Conservation (phyloP, 2,329 filamentous ascomycete genomes). For the Colletotrichum eleusines region DNA sequence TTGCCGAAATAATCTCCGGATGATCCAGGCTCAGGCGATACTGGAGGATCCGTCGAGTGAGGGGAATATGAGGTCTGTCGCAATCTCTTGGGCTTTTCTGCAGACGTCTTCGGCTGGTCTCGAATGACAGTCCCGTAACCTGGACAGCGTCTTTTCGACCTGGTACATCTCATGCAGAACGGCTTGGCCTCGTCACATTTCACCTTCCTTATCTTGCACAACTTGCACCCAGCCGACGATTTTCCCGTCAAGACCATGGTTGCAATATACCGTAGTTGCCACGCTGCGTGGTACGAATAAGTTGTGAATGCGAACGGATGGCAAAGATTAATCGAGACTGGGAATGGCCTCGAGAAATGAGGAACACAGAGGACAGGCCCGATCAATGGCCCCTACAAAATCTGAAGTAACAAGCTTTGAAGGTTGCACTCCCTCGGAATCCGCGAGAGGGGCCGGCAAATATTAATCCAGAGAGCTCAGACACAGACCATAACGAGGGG, state of each 20-base stretch:
- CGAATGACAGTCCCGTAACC: conserved; percentile 45
- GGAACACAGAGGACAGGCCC: neutral
- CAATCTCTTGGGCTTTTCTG: conserved; percentile 36
- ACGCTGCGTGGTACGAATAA: neutral
- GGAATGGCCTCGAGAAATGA: neutral
- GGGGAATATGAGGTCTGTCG: conserved; percentile 2
- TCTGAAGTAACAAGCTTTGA: conserved; percentile 28
- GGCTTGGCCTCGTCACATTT: conserved; percentile 70
- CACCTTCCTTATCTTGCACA: conserved; percentile 63
- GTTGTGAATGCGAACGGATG: neutral
- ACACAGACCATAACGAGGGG: conserved; percentile 26
- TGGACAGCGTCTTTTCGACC: conserved; percentile 46
- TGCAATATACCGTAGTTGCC: neutral
- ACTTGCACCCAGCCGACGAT: conserved; percentile 44
- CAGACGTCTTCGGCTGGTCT: conserved; percentile 43
- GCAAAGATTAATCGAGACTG: neutral
- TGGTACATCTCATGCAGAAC: conserved; percentile 64
- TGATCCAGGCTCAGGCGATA: neutral
- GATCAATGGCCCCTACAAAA: conserved; percentile 26
- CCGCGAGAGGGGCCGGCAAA: neutral
- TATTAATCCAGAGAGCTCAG: neutral
- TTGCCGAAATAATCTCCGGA: conserved; percentile 2
- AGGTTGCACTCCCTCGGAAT: conserved; percentile 7
- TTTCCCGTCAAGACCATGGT: conserved; percentile 46
- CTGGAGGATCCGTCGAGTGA: neutral